Base-by-base conservation (phyloP, 108 stramenopile genomes). In the Pseudonitzschia delicatissima region DNA sequence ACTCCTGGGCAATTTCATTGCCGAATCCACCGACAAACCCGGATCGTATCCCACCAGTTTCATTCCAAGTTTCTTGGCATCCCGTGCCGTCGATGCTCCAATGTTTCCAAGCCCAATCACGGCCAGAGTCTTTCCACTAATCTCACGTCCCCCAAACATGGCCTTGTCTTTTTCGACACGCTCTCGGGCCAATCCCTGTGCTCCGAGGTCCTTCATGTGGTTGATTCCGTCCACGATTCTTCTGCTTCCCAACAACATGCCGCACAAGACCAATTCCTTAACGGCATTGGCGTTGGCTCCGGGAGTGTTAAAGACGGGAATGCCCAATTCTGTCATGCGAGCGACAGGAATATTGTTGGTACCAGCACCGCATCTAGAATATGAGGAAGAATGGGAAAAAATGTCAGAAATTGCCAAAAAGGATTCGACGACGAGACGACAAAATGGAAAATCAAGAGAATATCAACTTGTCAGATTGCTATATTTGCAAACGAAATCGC, bases 301-400 rank as follows among this genome's bases (percentile, higher is more conserved):
- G 8, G 97, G 97, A 0, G 97, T 98, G 70, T 98, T 98, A 69
- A 98, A 95, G 33, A 98, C 97, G 23, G 94, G 94, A 64, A 98
- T 96, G 32, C 97, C 97, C 45, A 93, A 68, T 68, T 96, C 93
- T 15, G 93, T 94, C 87, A 94, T 94, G 26, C 94, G 83, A 52
- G 88, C 64, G 9, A 96, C 94, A 55, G 95, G 93, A 23, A 96
- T 89, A 67, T 96, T 98, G 80, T 96, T 95, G 62, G 94, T 94
- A 26, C 97, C 97, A 26, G 94, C 93, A 32, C 97, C 97, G 65
- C 94, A 95, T 66, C 97, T 87, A 63, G 20, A n/a, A n/a, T n/a
- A 9, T 12, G 42, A n/a, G 8, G 11, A 37, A 42, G 26, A 11
- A 21, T 52, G 31, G 25, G 21, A 48, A 21, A 15, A 57, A 29